Base-by-base conservation (phyloP, 2,329 filamentous ascomycete genomes). In the Apiospora hydei region DNA sequence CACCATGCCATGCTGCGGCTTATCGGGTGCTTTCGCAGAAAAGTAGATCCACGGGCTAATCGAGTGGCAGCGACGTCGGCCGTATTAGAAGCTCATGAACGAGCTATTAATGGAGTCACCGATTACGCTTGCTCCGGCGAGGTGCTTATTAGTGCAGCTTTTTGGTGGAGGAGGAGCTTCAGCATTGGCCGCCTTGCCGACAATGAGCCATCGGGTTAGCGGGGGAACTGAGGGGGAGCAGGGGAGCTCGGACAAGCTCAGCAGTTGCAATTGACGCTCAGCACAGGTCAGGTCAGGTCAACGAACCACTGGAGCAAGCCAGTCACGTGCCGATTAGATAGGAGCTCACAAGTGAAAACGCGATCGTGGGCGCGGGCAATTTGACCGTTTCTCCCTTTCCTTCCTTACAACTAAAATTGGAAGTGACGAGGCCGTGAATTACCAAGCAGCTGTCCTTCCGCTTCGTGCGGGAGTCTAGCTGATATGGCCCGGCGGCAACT, bases 381-480 rank as follows among this genome's bases (percentile, higher is more conserved):
- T 46, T 68, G 41, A 30, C 24, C 72, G 70, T 66, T 70, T 76
- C 71, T 75, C 74, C 71, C 78, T 77, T 72, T 74, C 77, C 82
- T 85, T 83, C 84, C 81, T 84, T 88, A 86, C 90, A 94, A 94
- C 92, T 94, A 94, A 90, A 64, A 89, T 89, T 91, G 92, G 91
- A 89, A 82, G 87, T 92, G 92, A 95, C 88, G 92, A 93, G 91
- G 86, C 85, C 88, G 89, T 87, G 80, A 84, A 82, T 16, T 41
- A 49, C 81, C 86, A 87, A 84, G 82, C 84, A 82, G 91, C 84
- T 84, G 82, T 82, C 24, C 47, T 85, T 86, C 85, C 84, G 83
- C 84, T 82, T 84, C 79, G 81, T 24, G 82, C 84, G 85, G 87
- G 85, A 85, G 85, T 84, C 86, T 91, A 67, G 90, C 84, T 89